phyloP scores from a whole-genome alignment of 108 stramenopile species.

The Nitzschia sp. region DNA sequence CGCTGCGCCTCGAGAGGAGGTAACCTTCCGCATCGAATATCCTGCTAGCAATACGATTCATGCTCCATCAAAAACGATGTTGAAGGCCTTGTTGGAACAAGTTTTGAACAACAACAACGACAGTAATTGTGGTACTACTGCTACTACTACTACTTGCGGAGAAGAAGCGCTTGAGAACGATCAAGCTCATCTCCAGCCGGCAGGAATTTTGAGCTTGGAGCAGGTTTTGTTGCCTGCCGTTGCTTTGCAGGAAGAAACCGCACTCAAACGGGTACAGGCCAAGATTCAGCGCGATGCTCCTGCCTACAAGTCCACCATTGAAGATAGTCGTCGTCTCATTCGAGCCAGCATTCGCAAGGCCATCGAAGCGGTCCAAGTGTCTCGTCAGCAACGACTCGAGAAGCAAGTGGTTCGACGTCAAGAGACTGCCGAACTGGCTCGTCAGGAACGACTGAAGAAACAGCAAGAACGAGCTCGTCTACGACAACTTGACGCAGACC shows the following conservation, averaged over 20 bases:
- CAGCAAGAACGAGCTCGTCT: constrained; percentile 15
- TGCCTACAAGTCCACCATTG: constrained; percentile 18
- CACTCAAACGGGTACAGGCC: constrained; percentile 43
- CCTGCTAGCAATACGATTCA: constrained; percentile 16
- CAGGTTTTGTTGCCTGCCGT: constrained; percentile 55
- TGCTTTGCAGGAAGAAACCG: constrained; percentile 34
- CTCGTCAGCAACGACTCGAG: constrained; percentile 18
- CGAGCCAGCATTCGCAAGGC: constrained; percentile 24
- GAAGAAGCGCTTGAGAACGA: too few species aligned
- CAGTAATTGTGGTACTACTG: too few species aligned
- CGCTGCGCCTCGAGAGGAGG: neutral
- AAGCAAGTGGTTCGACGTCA: neutral
- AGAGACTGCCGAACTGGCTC: neutral
- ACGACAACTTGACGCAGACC: constrained; percentile 17
- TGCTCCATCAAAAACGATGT: constrained; percentile 22
- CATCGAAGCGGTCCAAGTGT: constrained; percentile 24
- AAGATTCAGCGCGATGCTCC: constrained; percentile 45
- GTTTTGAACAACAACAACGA: constrained; percentile 14
- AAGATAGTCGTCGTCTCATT: constrained; percentile 35
- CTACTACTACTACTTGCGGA: too few species aligned
- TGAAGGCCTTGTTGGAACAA: constrained; percentile 25
- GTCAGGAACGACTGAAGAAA: neutral
- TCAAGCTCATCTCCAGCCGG: constrained; percentile 21
- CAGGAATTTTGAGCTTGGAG: constrained; percentile 49
- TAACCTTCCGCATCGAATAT: constrained; percentile 10